Conservation (phyloP, 2,329 filamentous ascomycete genomes). For the Peltaster fructicola region DNA sequence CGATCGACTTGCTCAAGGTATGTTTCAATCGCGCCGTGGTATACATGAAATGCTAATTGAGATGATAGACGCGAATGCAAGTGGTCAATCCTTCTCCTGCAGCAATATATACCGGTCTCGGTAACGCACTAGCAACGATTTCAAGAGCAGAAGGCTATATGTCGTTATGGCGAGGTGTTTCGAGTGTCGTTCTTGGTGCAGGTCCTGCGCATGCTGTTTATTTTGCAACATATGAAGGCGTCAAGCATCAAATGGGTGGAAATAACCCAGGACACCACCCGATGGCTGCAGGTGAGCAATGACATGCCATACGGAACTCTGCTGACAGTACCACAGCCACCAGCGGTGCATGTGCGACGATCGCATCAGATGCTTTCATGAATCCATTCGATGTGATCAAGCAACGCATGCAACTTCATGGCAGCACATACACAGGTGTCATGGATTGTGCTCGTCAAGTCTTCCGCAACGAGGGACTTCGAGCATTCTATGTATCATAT, state of each 20-base stretch:
- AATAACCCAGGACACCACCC: slow-evolving; percentile 85
- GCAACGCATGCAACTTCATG: slow-evolving; percentile 96
- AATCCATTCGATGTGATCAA: slow-evolving; percentile 99
- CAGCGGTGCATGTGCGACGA: slow-evolving; percentile 86
- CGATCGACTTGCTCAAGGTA: slow-evolving; percentile 95
- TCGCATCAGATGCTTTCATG: slow-evolving; percentile 96
- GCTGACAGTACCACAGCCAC: slow-evolving; percentile 42
- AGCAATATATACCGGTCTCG: slow-evolving; percentile 72
- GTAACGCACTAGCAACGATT: slow-evolving; percentile 85
- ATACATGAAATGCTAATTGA: not conserved
- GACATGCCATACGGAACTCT: not conserved
- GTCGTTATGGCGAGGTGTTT: slow-evolving; percentile 90
- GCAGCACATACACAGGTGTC: slow-evolving; percentile 81
- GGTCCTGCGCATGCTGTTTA: slow-evolving; percentile 98
- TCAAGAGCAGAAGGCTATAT: slow-evolving; percentile 75
- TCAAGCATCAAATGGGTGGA: slow-evolving; percentile 90
- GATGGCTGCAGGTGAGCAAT: slow-evolving; percentile 59
- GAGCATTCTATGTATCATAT: slow-evolving; percentile 95
- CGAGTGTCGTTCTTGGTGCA: slow-evolving; percentile 87
- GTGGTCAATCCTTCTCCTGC: slow-evolving; percentile 69
- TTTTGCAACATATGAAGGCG: slow-evolving; percentile 93
- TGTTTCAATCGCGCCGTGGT: slow-evolving; percentile 9
- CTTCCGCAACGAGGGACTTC: slow-evolving; percentile 70
- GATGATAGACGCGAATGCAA: slow-evolving; percentile 80
- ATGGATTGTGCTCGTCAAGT: slow-evolving; percentile 74